Evolutionary conservation across 352 stramenopile species (phyloP), one percentile per base, ranked within the genome.

Genomic region (Pythium chondricola): DNA sequence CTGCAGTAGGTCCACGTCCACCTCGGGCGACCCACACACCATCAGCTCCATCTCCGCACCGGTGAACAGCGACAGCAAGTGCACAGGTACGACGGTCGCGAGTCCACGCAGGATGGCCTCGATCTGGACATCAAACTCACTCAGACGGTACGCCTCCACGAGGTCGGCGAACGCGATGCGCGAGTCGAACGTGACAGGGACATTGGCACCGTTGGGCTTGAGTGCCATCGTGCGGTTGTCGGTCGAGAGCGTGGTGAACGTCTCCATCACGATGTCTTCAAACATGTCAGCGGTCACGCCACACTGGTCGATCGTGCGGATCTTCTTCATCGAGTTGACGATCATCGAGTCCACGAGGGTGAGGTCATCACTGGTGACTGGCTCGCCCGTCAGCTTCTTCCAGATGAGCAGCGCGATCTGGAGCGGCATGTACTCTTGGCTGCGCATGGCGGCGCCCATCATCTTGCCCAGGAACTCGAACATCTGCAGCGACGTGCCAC

Each of bases 401-500:
- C 91, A 98, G 24, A 98, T 73, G 5, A 97, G 54, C 9, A 69
- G 52, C 7, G 88, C 80, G 27, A 98, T 50, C 26, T 92, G 82
- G 22, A 97, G 63, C 2, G 84, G 65, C n/a, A 97, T 64, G 33
- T 91, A 95, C 36, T 95, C 69, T 32, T 95, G 90, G 45, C 81
- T 94, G 3, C 90, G 85, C 26, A 97, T 74, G 5, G 65, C 69
- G 16, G 85, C 73, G 0, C 90, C 92, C 65, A 98, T 93, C 4
- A 98, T 61, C 52, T 96, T 96, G 7, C 92, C 92, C 9, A 98
- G 61, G 43, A 98, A 97, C 41, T 93, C 76, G 29, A 94, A 90
- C 78, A 97, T 95, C 25, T 84, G 74, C 17, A 83, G 58, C 16
- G 73, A 43, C 27, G 63, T 83, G 0, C 35, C 25, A n/a, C 53